These are phyloP conservation scores for Aegilops sharonensis DNA, from an alignment of 176 grass and related monocot genomes.

Conservation along the genomic window DNA sequence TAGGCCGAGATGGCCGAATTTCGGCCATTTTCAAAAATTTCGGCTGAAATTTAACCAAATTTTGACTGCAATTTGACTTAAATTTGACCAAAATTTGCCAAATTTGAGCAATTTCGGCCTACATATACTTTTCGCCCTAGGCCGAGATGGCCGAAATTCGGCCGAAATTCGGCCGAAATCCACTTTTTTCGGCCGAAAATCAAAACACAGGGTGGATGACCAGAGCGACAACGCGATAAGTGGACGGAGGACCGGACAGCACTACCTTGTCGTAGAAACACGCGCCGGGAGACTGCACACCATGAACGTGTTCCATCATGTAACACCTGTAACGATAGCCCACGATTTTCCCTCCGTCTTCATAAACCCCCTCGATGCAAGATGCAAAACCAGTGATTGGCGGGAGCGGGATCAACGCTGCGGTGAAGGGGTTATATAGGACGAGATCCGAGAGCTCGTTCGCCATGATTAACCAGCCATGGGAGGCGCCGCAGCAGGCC, in stretches of 20 bases:
- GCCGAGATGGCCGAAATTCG: no score
- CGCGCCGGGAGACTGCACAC: background rate
- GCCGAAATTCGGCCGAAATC: no score
- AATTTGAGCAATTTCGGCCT: no score
- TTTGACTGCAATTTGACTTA: no score
- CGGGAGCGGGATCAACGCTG: background rate
- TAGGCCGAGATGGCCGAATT: no score
- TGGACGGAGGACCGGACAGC: background rate
- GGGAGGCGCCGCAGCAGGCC: background rate
- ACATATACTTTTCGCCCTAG: no score
- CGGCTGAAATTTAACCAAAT: no score
- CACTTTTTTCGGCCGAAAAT: no score
- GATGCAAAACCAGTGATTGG: background rate
- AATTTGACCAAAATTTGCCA: no score
- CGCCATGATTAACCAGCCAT: background rate
- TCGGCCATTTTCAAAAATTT: no score
- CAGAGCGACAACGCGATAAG: background rate
- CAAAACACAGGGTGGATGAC: background rate
- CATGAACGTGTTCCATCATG: background rate
- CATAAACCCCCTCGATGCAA: background rate
- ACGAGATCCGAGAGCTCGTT: background rate
- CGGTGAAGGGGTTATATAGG: background rate
- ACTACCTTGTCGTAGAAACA: background rate
- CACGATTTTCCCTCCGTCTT: background rate
- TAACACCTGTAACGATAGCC: background rate